Conservation (phyloP, 2,329 filamentous ascomycete genomes). For the Colletotrichum lentis region DNA sequence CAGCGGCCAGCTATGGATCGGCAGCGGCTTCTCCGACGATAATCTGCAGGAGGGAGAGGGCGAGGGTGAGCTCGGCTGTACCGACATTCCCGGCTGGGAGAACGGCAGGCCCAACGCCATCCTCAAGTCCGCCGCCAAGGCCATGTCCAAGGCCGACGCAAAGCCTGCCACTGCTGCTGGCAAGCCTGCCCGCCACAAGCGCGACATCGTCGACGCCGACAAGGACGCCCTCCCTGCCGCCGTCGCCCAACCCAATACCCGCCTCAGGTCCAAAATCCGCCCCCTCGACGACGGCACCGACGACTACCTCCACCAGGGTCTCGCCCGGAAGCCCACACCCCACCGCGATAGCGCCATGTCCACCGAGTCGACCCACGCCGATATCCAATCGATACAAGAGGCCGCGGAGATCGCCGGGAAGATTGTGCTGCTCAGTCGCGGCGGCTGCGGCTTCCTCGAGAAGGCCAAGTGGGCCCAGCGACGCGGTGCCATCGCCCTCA, state of each 20-base stretch:
- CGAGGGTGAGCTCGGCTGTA: constrained; percentile 91
- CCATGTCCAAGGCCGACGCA: constrained; percentile 39
- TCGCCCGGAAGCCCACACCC: constrained; percentile 45
- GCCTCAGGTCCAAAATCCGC: constrained; percentile 43
- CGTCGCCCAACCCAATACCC: constrained; percentile 39
- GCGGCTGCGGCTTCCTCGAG: constrained; percentile 94
- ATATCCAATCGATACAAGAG: constrained; percentile 82
- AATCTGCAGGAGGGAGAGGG: constrained; percentile 67
- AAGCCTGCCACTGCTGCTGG: constrained; percentile 43
- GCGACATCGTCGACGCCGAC: constrained; percentile 42
- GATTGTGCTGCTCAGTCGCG: constrained; percentile 87
- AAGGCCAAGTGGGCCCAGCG: constrained; percentile 98
- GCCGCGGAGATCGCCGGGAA: constrained; percentile 92
- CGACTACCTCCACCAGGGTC: constrained; percentile 75
- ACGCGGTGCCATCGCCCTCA: constrained; percentile 85
- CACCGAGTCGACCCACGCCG: constrained; percentile 70
- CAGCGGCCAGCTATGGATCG: constrained; percentile 92
- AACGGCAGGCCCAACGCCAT: constrained; percentile 62
- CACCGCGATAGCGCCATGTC: constrained; percentile 48
- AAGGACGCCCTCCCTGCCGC: constrained; percentile 46
- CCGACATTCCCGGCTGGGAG: constrained; percentile 90
- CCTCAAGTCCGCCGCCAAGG: constrained; percentile 52
- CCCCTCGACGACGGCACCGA: constrained; percentile 75
- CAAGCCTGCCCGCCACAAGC: constrained; percentile 49
- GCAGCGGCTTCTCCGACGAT: constrained; percentile 89